Percentiles rank a stretch among this genome's conserved stretches.
phyloP scores from a whole-genome alignment of 352 stramenopile genomes.

The Phytophthora sp. region DNA sequence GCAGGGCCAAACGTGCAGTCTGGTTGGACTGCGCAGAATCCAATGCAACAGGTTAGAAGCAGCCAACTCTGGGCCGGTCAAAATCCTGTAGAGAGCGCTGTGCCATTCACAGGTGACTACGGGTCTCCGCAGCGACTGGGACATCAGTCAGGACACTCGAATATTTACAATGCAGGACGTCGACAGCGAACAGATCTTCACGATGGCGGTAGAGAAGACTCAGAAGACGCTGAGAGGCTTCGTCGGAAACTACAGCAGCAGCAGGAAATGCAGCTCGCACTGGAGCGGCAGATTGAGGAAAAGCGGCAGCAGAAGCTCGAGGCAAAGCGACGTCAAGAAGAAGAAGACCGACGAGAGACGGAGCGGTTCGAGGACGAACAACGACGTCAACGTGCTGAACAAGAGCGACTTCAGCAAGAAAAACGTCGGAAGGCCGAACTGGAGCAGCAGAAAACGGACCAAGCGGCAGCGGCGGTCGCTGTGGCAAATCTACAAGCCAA shows the following conservation, averaged over 20 bases:
- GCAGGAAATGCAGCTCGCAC: slow-evolving; percentile 56
- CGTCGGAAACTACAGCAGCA: slow-evolving; percentile 47
- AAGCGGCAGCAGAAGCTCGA: slow-evolving; percentile 69
- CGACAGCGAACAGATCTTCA: slow-evolving; percentile 36
- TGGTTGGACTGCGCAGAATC: slow-evolving; percentile 4
- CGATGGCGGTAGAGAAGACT: slow-evolving; percentile 24
- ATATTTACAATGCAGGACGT: slow-evolving; percentile 23
- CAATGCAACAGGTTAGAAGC: slow-evolving; percentile 15
- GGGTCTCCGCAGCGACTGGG: slow-evolving; percentile 2
- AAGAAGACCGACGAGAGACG: slow-evolving; percentile 62
- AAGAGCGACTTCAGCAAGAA: slow-evolving; percentile 52
- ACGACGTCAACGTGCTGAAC: slow-evolving; percentile 45
- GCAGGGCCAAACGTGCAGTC: slow-evolving; percentile 2
- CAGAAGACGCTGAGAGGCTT: slow-evolving; percentile 20
- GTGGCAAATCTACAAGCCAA: slow-evolving; percentile 47
- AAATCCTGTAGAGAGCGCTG: slow-evolving; percentile 2
- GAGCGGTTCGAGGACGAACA: slow-evolving; percentile 61
- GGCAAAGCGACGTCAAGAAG: slow-evolving; percentile 56
- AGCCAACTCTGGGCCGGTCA: slow-evolving; percentile 23
- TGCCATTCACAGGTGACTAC: neutral
- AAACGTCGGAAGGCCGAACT: slow-evolving; percentile 57
- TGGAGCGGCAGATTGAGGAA: slow-evolving; percentile 68
- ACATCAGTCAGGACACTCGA: neutral
- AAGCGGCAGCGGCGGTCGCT: slow-evolving; percentile 39
- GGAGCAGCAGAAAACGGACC: slow-evolving; percentile 46